Conservation (phyloP, 1,284 basidiomycete genomes). For the Trametes pubescens region DNA sequence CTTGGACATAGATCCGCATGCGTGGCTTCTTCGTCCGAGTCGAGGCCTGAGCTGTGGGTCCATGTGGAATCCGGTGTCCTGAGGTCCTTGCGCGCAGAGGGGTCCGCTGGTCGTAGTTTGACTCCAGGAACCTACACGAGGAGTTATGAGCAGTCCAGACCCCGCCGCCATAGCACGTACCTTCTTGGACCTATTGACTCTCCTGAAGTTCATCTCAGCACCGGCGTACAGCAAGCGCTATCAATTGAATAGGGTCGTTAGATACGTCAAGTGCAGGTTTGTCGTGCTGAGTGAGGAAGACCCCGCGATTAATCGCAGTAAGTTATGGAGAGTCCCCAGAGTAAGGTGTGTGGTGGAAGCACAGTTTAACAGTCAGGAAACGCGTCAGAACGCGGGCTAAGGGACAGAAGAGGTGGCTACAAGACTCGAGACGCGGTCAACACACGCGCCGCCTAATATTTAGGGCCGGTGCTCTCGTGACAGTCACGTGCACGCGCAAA, state of each 20-base stretch:
- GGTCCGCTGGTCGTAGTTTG: constrained; percentile 71
- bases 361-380: background rate
- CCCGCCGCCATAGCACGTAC: constrained; percentile 33
- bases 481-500: constrained; percentile 29
- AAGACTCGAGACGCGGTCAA: constrained; percentile 13
- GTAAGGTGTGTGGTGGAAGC: background rate
- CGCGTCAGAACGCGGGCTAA: background rate
- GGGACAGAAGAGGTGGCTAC: constrained; percentile 4
- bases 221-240: background rate
- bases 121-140: constrained; percentile 73
- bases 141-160: background rate
- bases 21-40: constrained; percentile 40
- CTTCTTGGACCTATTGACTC: constrained; percentile 55
- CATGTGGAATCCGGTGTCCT: constrained; percentile 26
- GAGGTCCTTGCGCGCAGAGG: constrained; percentile 19
- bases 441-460: constrained; percentile 29
- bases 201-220: constrained; percentile 36
- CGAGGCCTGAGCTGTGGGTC: constrained; percentile 35
- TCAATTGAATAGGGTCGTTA: background rate
- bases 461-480: constrained; percentile 39
- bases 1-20: constrained; percentile 64
- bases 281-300: too few species aligned
- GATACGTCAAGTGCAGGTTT: constrained; percentile 5
- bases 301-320: too few species aligned
- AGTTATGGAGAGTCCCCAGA: too few species aligned